A percentile compares a stretch with the other conserved stretches of the same genome.
phyloP scores from a whole-genome alignment of 2,329 filamentous ascomycete genomes.

The Hypoxylon sp. region DNA sequence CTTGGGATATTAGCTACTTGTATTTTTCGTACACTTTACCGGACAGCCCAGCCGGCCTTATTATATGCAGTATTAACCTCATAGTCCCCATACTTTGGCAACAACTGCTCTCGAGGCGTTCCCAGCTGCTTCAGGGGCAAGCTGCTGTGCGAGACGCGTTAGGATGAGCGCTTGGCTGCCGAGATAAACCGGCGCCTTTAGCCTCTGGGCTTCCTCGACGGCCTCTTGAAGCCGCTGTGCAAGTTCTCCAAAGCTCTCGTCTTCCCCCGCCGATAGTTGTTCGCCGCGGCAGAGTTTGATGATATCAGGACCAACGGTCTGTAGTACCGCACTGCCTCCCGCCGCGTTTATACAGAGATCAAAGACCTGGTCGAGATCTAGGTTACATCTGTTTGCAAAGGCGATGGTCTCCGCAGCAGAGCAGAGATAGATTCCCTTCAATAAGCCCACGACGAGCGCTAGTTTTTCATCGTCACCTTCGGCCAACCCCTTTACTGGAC shows the following conservation, averaged over 20 bases:
- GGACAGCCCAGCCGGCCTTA: not conserved
- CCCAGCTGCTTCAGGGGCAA: constrained; percentile 37
- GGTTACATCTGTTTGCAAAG: constrained; percentile 57
- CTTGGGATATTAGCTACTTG: not conserved
- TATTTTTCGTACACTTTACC: not conserved
- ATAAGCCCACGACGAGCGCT: constrained; percentile 56
- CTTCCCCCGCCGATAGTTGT: constrained; percentile 31
- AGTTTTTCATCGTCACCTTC: constrained; percentile 55
- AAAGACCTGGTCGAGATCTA: constrained; percentile 61
- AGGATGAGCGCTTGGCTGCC: constrained; percentile 58
- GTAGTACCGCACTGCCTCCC: constrained; percentile 58
- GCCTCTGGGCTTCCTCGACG: constrained; percentile 58
- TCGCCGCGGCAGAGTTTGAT: constrained; percentile 54
- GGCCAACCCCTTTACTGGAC: constrained; percentile 47
- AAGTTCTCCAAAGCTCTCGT: constrained; percentile 49
- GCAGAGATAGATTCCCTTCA: constrained; percentile 60
- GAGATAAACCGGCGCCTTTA: constrained; percentile 58
- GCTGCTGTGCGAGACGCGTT: constrained; percentile 51
- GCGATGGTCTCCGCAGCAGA: constrained; percentile 60
- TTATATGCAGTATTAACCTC: constrained; percentile 24
- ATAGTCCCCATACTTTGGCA: constrained; percentile 49
- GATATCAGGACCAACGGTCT: constrained; percentile 55
- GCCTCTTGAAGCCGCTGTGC: constrained; percentile 54
- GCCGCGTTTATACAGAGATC: constrained; percentile 62
- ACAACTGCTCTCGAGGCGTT: constrained; percentile 45